Conservation (phyloP, 2,329 filamentous ascomycete genomes). For the Ophiostoma himal-ulmi region DNA sequence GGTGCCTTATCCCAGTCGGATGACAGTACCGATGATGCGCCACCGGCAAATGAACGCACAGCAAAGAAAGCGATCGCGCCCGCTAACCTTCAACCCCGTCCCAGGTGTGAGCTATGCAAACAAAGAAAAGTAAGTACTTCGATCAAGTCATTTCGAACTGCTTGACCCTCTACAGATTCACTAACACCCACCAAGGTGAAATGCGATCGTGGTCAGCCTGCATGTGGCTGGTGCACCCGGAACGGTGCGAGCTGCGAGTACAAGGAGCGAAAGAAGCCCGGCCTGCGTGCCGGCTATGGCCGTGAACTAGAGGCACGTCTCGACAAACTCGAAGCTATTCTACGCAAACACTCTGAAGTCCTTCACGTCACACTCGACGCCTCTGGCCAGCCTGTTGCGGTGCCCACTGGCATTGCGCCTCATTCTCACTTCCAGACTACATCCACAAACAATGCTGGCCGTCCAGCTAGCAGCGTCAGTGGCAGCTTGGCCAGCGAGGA, state of each 20-base stretch:
- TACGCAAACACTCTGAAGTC: slow-evolving; percentile 61
- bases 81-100: slow-evolving; percentile 17
- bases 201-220: slow-evolving; percentile 70
- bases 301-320: slow-evolving; percentile 67
- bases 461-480: slow-evolving; percentile 39
- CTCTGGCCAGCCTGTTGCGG: slow-evolving; percentile 33
- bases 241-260: slow-evolving; percentile 61
- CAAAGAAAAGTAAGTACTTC: slow-evolving; percentile 60
- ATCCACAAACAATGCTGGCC: slow-evolving; percentile 19
- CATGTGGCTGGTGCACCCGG: slow-evolving; percentile 61
- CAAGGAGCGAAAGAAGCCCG: slow-evolving; percentile 63
- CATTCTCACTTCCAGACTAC: slow-evolving; percentile 1
- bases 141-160: neutral
- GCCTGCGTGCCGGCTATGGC: slow-evolving; percentile 61
- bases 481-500: slow-evolving; percentile 49
- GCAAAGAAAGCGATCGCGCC: neutral
- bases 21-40: slow-evolving; percentile 20
- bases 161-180: neutral
- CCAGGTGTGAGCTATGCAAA: slow-evolving; percentile 71
- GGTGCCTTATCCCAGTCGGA: slow-evolving; percentile 20
- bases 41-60: slow-evolving; percentile 8
- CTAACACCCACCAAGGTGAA: slow-evolving; percentile 48
- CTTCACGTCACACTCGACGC: slow-evolving; percentile 51
- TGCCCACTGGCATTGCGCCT: slow-evolving; percentile 9
- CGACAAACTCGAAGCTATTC: slow-evolving; percentile 61